Evolutionary conservation across 352 stramenopile genomes (phyloP).

Genomic region (Pythium aquatile): DNA sequence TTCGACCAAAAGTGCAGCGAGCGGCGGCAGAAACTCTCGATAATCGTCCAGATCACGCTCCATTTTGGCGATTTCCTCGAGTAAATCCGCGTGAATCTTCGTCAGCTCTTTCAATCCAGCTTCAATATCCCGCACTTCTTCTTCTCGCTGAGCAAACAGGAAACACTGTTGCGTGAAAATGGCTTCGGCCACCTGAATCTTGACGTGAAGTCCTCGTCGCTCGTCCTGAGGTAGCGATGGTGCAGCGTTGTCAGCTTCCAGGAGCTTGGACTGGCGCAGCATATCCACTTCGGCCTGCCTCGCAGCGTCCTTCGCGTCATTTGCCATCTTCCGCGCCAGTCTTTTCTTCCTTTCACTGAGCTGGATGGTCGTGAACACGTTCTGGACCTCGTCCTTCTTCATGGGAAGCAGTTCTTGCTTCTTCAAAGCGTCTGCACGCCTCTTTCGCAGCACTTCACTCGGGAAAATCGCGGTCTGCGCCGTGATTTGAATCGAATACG

Average conservation of each 20-base stretch:
- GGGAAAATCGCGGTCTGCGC: constrained; percentile 47
- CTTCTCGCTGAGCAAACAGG: constrained; percentile 63
- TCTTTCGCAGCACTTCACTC: constrained; percentile 45
- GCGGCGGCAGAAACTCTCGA: constrained; percentile 43
- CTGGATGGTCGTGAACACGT: constrained; percentile 69
- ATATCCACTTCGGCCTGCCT: constrained; percentile 52
- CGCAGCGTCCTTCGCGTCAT: constrained; percentile 44
- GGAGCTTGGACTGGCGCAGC: constrained; percentile 38
- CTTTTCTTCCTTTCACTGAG: constrained; percentile 70
- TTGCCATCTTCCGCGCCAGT: constrained; percentile 44
- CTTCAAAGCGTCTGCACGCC: constrained; percentile 53
- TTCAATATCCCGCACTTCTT: constrained; percentile 73
- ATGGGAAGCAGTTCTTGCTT: constrained; percentile 64
- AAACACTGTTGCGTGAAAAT: constrained; percentile 69
- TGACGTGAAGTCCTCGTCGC: constrained; percentile 37
- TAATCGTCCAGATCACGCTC: constrained; percentile 55
- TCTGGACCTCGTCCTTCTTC: constrained; percentile 58
- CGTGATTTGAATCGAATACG: constrained; percentile 63
- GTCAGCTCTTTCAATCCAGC: constrained; percentile 61
- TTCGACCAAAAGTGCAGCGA: constrained; percentile 47
- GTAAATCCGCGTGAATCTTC: constrained; percentile 57
- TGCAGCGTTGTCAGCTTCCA: constrained; percentile 48
- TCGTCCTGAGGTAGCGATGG: constrained; percentile 39
- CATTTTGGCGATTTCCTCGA: constrained; percentile 60
- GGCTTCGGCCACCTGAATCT: constrained; percentile 36